Conservation (phyloP, 2,329 filamentous ascomycete genomes). For the Calonectria pseudoturangicola region DNA sequence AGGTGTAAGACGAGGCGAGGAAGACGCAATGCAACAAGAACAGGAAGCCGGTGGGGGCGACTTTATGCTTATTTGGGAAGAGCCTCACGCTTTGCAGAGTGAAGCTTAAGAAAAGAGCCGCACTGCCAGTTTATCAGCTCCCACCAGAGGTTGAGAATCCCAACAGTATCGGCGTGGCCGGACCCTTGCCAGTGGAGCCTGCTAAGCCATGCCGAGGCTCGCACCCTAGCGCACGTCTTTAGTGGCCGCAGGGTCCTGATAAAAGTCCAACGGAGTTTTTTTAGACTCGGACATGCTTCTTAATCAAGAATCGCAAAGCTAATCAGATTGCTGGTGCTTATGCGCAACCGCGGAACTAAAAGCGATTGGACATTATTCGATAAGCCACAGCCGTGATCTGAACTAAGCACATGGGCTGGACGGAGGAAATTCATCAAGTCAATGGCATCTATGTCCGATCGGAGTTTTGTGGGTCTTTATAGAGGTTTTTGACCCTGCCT, state of each 20-base stretch:
- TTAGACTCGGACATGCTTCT: neutral
- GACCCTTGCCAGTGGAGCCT: conserved; percentile 29
- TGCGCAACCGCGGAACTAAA: neutral
- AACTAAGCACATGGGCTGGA: neutral
- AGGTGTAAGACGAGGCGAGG: neutral
- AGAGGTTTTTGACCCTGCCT: neutral
- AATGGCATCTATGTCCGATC: neutral
- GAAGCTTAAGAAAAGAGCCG: conserved; percentile 28
- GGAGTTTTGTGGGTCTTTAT: conserved; percentile 12
- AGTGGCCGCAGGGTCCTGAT: neutral
- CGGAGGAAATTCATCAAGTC: no score
- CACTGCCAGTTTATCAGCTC: conserved; percentile 5
- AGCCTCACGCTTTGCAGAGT: neutral
- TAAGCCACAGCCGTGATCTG: neutral
- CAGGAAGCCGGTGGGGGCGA: neutral
- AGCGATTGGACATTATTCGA: neutral
- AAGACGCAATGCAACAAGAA: conserved; percentile 7
- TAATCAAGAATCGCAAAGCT: neutral
- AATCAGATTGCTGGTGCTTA: no score
- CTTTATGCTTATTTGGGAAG: conserved; percentile 20
- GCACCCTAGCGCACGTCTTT: conserved; percentile 6
- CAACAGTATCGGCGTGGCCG: conserved; percentile 36
- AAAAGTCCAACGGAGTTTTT: conserved; percentile 38
- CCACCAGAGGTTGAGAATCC: conserved; percentile 33
- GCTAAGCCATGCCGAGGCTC: conserved; percentile 34